Evolutionary conservation across 441 rosid species (phyloP).

Genomic region (Dalechampia spathulata): DNA sequence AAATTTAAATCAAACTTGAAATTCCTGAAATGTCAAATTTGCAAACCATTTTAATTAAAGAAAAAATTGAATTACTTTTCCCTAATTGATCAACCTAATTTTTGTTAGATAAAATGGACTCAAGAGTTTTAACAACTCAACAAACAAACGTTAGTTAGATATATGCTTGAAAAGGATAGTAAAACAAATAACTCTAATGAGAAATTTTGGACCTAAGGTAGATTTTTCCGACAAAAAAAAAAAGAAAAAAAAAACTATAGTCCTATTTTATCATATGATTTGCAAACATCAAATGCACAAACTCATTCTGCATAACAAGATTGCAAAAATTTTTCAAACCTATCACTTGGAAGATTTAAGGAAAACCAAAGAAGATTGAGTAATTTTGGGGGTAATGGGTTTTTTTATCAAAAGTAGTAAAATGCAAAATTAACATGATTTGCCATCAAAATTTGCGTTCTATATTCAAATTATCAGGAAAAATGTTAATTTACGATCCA

Average conservation of each 20-base stretch:
- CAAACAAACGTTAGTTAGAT: background rate
- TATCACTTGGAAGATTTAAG: background rate
- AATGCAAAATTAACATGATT: background rate
- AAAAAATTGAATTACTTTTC: background rate
- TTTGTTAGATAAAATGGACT: background rate
- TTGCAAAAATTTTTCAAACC: too few relatives aligned
- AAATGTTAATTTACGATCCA: background rate
- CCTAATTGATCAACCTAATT: background rate
- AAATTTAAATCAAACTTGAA: background rate
- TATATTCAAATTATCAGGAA: background rate
- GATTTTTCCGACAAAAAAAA: background rate
- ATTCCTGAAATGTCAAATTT: background rate
- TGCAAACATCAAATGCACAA: too few relatives aligned
- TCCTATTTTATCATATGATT: too few relatives aligned
- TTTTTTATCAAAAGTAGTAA: background rate
- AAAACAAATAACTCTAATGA: background rate
- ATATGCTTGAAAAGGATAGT: background rate
- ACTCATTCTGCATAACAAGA: too few relatives aligned
- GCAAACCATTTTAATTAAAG: background rate
- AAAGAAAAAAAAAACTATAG: too few relatives aligned
- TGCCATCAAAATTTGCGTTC: background rate
- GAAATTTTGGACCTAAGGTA: background rate
- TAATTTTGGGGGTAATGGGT: too few relatives aligned
- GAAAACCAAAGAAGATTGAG: background rate
- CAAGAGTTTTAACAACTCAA: background rate